phyloP scores from a whole-genome alignment of 1,139 yeast species.

The Candida sanyaensis region DNA sequence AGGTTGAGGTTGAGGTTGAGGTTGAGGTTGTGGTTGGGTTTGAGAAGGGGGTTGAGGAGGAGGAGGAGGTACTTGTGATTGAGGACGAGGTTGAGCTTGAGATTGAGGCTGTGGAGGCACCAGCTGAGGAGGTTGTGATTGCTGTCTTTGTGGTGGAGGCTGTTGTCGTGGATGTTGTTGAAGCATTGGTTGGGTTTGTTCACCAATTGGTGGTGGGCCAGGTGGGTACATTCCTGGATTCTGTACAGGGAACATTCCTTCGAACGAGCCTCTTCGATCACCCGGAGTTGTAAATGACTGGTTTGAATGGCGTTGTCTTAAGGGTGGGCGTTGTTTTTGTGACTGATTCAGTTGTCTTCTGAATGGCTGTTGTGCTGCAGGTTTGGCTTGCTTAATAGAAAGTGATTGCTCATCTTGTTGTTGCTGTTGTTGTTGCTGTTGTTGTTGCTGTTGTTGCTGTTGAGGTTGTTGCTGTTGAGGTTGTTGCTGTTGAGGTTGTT shows the following conservation, averaged over 20 bases:
- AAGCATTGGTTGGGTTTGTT: slow-evolving; percentile 13
- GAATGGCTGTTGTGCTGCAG: neutral
- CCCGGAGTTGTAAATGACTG: neutral
- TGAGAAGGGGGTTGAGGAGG: slow-evolving; percentile 14
- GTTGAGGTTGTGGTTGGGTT: too few relatives aligned
- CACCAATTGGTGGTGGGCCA: slow-evolving; percentile 5
- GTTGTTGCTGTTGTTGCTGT: slow-evolving; percentile 13
- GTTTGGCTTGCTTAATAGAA: neutral
- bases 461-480: too few relatives aligned
- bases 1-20: too few relatives aligned
- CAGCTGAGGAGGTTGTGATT: neutral
- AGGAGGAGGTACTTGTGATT: too few relatives aligned
- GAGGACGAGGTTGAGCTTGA: too few relatives aligned
- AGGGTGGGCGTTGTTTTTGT: neutral
- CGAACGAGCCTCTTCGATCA: slow-evolving; percentile 5
- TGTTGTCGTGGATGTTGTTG: slow-evolving; percentile 10
- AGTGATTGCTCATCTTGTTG: neutral
- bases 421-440: slow-evolving; percentile 1
- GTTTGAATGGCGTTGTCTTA: neutral
- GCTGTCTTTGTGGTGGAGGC: slow-evolving; percentile 13
- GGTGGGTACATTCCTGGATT: slow-evolving; percentile 14
- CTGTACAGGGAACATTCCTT: slow-evolving; percentile 4
- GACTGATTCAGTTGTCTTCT: neutral
- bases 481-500: too few relatives aligned
- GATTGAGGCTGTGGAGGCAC: slow-evolving; percentile 3